Percentiles rank a stretch among this genome's conserved stretches.
Conservation (phyloP, 2,329 filamentous ascomycete genomes). For the Fonsecaea erecta region DNA sequence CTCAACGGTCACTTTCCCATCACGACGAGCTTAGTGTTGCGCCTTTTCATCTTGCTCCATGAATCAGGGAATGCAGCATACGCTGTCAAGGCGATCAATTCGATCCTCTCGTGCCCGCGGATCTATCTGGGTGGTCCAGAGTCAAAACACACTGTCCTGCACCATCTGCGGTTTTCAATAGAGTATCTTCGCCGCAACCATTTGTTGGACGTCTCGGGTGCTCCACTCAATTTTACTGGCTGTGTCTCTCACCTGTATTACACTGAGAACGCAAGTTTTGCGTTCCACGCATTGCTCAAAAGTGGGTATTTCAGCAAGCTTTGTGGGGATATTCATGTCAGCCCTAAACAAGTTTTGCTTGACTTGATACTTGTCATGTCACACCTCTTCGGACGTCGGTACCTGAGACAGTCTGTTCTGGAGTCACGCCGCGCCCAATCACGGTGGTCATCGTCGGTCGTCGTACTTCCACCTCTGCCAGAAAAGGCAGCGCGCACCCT, state of each 20-base stretch:
- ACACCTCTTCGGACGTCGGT: neutral
- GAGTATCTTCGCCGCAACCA: neutral
- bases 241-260: neutral
- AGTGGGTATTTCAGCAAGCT: neutral
- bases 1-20: neutral
- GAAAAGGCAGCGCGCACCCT: neutral
- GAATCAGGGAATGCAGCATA: neutral
- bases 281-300: slow-evolving; percentile 2
- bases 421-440: neutral
- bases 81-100: neutral
- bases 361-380: neutral
- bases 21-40: neutral
- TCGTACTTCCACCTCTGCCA: neutral
- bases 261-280: neutral
- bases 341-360: neutral
- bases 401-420: neutral
- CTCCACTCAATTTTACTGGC: neutral
- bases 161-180: neutral
- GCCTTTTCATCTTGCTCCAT: neutral
- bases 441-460: neutral
- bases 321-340: neutral
- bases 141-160: neutral
- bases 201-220: neutral
- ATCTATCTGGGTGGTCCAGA: neutral
- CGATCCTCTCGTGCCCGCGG: neutral